Percentiles rank a stretch among this genome's conserved stretches.
phyloP scores from a whole-genome alignment of 331 rosid genomes.

The Pyrus hybrid region DNA sequence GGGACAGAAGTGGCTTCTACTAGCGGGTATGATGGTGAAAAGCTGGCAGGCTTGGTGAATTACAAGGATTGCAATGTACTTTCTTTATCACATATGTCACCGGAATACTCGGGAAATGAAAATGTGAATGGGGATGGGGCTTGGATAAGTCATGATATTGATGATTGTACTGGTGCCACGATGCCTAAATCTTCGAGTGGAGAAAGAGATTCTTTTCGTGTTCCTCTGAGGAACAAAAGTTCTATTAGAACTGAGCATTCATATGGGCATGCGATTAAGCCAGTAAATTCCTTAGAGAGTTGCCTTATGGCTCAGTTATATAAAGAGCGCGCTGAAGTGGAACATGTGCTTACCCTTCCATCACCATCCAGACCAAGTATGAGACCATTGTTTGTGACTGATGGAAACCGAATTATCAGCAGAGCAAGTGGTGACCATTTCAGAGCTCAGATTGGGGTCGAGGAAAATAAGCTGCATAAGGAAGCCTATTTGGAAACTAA shows the following conservation, averaged over 20 bases:
- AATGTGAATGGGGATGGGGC: conserved; percentile 23
- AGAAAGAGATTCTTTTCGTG: conserved; percentile 27
- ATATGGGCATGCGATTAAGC: conserved; percentile 21
- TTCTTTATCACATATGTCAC: conserved; percentile 28
- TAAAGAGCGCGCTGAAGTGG: conserved; percentile 40
- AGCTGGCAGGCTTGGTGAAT: conserved; percentile 4
- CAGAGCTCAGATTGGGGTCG: conserved; percentile 16
- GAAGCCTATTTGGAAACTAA: conserved; percentile 17
- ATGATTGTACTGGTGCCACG: conserved; percentile 13
- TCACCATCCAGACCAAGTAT: conserved; percentile 19
- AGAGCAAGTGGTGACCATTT: conserved; percentile 17
- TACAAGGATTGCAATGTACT: conserved; percentile 26
- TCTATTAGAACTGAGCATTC: conserved; percentile 30
- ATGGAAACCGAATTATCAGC: no score
- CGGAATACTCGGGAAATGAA: conserved; percentile 18
- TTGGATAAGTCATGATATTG: conserved; percentile 13
- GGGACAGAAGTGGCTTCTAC: conserved; percentile 31
- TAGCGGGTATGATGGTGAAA: conserved; percentile 31
- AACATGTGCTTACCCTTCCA: conserved; percentile 37
- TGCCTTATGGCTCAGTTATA: conserved; percentile 63
- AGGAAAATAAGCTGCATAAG: conserved; percentile 21
- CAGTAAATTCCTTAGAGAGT: conserved; percentile 58
- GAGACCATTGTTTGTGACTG: conserved; percentile 42
- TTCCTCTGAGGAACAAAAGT: conserved; percentile 33
- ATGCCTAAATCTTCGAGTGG: conserved; percentile 15